A percentile compares a stretch with the other conserved stretches of the same genome.
These are phyloP conservation scores for Schizochytrium sp. DNA, from an alignment of 108 stramenopile genomes.

Conservation along the genomic window DNA sequence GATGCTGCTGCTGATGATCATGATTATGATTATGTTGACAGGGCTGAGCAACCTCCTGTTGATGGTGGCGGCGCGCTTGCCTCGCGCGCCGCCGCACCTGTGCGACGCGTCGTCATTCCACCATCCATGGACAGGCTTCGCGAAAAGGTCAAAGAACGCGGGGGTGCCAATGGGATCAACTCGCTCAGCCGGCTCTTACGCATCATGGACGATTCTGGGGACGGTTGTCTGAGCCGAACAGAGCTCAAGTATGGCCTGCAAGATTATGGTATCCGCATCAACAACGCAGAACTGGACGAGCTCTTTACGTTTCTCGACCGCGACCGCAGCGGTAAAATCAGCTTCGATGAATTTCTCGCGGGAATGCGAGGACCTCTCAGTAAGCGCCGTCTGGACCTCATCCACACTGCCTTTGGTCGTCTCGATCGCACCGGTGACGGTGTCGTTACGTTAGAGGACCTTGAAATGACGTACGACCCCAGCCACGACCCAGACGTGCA, in stretches of 20 bases:
- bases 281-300: slow-evolving; percentile 39
- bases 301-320: slow-evolving; percentile 49
- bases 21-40: neutral
- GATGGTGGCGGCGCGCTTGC: neutral
- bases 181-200: slow-evolving; percentile 39
- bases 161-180: slow-evolving; percentile 34
- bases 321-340: slow-evolving; percentile 30
- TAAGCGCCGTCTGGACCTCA: slow-evolving; percentile 32
- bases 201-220: slow-evolving; percentile 45
- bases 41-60: neutral
- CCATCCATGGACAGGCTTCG: slow-evolving; percentile 15
- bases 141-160: neutral
- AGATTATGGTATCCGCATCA: slow-evolving; percentile 39
- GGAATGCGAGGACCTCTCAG: slow-evolving; percentile 45
- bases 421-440: slow-evolving; percentile 44
- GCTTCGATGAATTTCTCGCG: slow-evolving; percentile 48
- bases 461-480: slow-evolving; percentile 38
- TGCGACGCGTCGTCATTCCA: neutral
- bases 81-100: neutral
- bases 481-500: slow-evolving; percentile 47
- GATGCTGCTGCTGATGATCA: too few species aligned
- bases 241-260: slow-evolving; percentile 53
- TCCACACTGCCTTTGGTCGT: slow-evolving; percentile 40
- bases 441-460: slow-evolving; percentile 32
- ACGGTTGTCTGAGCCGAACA: slow-evolving; percentile 22